These are phyloP conservation scores for Ophiostoma sp. DNA, from an alignment of 2,329 filamentous ascomycete species.

Conservation along the genomic window DNA sequence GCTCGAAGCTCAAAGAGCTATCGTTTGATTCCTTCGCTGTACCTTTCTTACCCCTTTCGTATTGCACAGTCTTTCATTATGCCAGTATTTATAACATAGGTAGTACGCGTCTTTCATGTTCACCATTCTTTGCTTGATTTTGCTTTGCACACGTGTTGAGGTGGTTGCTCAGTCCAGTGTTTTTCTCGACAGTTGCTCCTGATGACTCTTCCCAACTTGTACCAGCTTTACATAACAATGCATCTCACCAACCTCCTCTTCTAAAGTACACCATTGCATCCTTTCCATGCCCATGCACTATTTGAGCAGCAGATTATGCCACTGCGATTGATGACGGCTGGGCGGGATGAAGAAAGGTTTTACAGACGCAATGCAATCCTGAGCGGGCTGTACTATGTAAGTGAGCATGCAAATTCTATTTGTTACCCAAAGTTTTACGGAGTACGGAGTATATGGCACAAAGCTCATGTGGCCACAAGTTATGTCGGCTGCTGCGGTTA, in stretches of 20 bases:
- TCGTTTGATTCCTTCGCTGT: neutral
- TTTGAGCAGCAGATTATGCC: neutral
- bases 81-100: neutral
- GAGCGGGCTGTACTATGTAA: neutral
- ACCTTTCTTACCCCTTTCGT: neutral
- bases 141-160: neutral
- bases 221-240: neutral
- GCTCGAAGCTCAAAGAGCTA: neutral
- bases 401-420: constrained; percentile 4
- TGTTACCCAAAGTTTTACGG: neutral
- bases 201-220: neutral
- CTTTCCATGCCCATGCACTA: neutral
- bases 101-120: neutral
- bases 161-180: neutral
- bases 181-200: too few relatives aligned
- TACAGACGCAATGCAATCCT: neutral
- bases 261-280: neutral
- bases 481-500: constrained; percentile 2
- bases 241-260: neutral
- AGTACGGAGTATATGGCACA: too few relatives aligned
- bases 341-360: neutral
- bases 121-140: neutral
- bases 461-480: neutral
- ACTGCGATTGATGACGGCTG: neutral
- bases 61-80: neutral